Base-by-base conservation (phyloP, 805 yeast species). In the Pichia rugopelliculosa region DNA sequence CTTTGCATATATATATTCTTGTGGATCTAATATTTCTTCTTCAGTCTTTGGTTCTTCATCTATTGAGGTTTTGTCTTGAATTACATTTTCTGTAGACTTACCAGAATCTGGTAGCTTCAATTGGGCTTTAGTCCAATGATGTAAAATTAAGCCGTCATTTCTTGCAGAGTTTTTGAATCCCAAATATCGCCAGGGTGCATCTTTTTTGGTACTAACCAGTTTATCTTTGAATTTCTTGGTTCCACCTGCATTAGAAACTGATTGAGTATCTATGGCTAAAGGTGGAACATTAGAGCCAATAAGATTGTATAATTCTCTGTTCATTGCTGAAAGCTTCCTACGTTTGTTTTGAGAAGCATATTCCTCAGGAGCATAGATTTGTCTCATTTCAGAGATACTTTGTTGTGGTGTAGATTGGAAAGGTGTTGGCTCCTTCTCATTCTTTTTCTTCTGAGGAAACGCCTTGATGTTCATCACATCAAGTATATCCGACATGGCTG, bases 241-340 rank as follows among this genome's bases (percentile, higher is more conserved):
- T 4, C 46, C 6, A 18, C 51, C 45, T 3, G 26, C 23, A 20
- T 41, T 45, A 1, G 45, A 10, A n/a, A 68, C 47, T 9, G 55
- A 38, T 4, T 41, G 65, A 45, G 70, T 71, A 44, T 72, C 71
- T n/a, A 75, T 76, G n/a, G 74, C 75, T 8, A 76, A 77, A 0
- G 98, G 90, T 1, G 99, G 96, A 2, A 95, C 80, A 63, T 88
- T 88, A 36, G 93, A 90, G 6, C 99, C 99, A 37, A 93, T 70
- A 45, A 95, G 73, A 54, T 84, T 85, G 65, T 84, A 90, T 46
- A 93, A 70, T 62, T 93, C 99, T 56, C 98, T 76, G 53, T 87
- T 90, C 79, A 91, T 84, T 23, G 96, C 96, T 2, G 66, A 67
- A 26, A 57, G 53, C 46, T 65, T 69, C 47, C 65, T 67, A 56